phyloP scores from a whole-genome alignment of 2,329 filamentous ascomycete species.

The Aspergillus persii region DNA sequence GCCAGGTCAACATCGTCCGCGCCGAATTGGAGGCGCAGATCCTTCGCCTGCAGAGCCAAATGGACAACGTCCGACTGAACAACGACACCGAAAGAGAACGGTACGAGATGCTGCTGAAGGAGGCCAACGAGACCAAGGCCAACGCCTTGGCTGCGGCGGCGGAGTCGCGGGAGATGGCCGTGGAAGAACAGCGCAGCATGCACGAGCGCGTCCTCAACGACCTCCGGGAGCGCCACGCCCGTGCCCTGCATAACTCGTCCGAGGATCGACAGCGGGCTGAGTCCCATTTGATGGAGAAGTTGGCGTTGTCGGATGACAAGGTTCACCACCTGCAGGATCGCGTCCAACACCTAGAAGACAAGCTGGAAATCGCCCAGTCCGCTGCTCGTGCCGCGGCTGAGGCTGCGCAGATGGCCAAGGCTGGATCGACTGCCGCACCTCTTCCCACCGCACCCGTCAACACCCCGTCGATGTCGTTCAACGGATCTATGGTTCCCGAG shows the following conservation, averaged over 20 bases:
- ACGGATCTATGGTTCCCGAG: conserved; percentile 60
- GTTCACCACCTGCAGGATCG: conserved; percentile 83
- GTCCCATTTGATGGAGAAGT: conserved; percentile 73
- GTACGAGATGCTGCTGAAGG: conserved; percentile 80
- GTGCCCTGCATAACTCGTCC: conserved; percentile 67
- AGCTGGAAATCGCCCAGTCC: conserved; percentile 83
- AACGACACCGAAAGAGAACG: conserved; percentile 76
- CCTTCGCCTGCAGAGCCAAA: conserved; percentile 66
- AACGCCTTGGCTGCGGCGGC: conserved; percentile 55
- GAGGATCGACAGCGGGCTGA: conserved; percentile 83
- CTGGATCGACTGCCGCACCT: conserved; percentile 36
- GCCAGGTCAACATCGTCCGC: conserved; percentile 79
- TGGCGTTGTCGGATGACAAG: conserved; percentile 80
- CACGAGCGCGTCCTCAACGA: conserved; percentile 75
- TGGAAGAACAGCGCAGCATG: conserved; percentile 59
- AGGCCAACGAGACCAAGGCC: conserved; percentile 68
- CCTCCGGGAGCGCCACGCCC: conserved; percentile 70
- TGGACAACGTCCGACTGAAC: conserved; percentile 76
- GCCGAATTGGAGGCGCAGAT: conserved; percentile 80
- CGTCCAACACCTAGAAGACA: conserved; percentile 80
- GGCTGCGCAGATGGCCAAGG: conserved; percentile 63
- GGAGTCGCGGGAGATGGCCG: conserved; percentile 52
- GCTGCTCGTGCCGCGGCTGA: conserved; percentile 79
- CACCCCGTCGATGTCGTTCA: conserved; percentile 49
- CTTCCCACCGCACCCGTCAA: conserved; percentile 36